Percentiles rank a stretch among this genome's conserved stretches.
Conservation (phyloP, 2,329 filamentous ascomycete genomes). For the Lasiodiplodia hormozganensis region DNA sequence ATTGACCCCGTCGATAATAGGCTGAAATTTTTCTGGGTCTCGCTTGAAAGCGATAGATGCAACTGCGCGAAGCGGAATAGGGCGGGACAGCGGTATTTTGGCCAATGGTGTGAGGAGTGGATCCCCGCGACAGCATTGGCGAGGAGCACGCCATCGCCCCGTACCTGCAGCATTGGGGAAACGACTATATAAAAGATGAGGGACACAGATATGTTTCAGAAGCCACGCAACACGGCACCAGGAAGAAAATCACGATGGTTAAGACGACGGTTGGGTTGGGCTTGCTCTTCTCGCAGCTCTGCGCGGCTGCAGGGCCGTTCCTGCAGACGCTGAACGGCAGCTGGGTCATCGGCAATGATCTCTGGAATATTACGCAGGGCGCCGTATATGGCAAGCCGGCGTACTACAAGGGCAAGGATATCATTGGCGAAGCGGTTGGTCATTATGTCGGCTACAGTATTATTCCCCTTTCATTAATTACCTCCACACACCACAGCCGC, state of each 20-base stretch:
- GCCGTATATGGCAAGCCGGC: slow-evolving; percentile 49
- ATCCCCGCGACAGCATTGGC: slow-evolving; percentile 14
- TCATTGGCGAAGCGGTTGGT: slow-evolving; percentile 50
- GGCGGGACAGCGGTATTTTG: not conserved
- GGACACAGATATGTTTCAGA: not conserved
- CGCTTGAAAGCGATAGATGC: not conserved
- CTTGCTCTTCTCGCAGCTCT: slow-evolving; percentile 16
- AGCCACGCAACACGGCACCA: not conserved
- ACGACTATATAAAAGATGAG: not conserved
- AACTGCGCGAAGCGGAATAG: slow-evolving; percentile 4
- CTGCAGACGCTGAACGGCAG: slow-evolving; percentile 42
- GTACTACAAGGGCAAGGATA: slow-evolving; percentile 50
- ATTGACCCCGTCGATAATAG: not conserved
- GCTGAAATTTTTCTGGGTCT: not conserved
- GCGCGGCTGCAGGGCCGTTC: slow-evolving; percentile 36
- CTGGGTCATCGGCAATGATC: slow-evolving; percentile 47
- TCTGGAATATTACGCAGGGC: slow-evolving; percentile 53
- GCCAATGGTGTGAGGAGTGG: slow-evolving; percentile 19
- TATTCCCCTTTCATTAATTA: not conserved
- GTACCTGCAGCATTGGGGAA: not conserved
- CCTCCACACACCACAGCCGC: not conserved
- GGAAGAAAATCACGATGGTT: not conserved
- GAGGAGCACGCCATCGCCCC: slow-evolving; percentile 15
- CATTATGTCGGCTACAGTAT: slow-evolving; percentile 56
- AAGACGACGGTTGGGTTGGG: not conserved